These are phyloP conservation scores for Yarrowia yakushimensis DNA, from an alignment of 805 yeast species.

Conservation along the genomic window DNA sequence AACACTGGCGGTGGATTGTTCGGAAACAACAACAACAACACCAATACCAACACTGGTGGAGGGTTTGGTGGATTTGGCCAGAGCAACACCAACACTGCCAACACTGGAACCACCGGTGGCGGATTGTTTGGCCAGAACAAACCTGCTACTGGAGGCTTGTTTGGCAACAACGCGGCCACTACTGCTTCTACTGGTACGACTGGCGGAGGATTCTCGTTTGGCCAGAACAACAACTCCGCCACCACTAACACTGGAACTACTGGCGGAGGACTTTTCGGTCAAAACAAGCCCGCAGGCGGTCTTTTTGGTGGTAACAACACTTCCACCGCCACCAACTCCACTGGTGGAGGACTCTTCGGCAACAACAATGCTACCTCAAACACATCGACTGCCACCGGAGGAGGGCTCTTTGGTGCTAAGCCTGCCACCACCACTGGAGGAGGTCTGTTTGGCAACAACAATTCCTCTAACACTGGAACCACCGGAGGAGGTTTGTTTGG, in stretches of 20 bases:
- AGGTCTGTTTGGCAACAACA: conserved; percentile 28
- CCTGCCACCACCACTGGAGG: conserved; percentile 28
- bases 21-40: conserved; percentile 25
- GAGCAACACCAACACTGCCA: conserved; percentile 8
- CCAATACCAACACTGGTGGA: conserved; percentile 27
- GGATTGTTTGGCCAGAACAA: conserved; percentile 29
- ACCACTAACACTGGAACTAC: conserved; percentile 32
- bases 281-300: conserved; percentile 27
- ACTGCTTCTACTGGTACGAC: conserved; percentile 26
- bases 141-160: conserved; percentile 31
- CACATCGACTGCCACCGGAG: conserved; percentile 31
- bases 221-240: conserved; percentile 31
- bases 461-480: conserved; percentile 21
- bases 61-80: conserved; percentile 26
- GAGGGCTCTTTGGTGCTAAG: conserved; percentile 29
- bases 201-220: conserved; percentile 38
- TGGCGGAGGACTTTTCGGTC: conserved; percentile 34
- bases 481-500: conserved; percentile 29
- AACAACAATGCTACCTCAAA: conserved; percentile 30
- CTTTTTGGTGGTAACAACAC: conserved; percentile 34
- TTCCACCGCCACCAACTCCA: conserved; percentile 30
- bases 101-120: conserved; percentile 28
- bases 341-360: conserved; percentile 29
- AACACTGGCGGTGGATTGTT: conserved; percentile 28
- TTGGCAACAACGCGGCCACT: conserved; percentile 28